Evolutionary conservation across 768 basidiomycete genomes (phyloP).

Genomic region (Mycena crocata): DNA sequence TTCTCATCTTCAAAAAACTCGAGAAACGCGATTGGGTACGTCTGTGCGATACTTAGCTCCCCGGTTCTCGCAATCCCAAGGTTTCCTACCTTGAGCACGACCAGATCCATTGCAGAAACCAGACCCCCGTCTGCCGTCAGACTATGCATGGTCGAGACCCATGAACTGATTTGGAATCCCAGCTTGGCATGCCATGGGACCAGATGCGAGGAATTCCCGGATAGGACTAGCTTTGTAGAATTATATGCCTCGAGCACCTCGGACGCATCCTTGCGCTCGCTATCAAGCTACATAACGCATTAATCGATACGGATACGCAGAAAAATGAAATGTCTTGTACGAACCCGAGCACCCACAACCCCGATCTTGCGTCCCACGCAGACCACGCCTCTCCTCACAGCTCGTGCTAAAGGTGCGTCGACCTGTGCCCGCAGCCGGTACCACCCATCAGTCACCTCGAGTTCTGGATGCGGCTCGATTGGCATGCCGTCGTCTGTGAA

Average conservation of each 20-base stretch:
- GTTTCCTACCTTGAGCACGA: constrained; percentile 68
- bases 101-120: constrained; percentile 79
- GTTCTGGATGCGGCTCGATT: constrained; percentile 59
- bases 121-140: constrained; percentile 85
- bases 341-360: constrained; percentile 82
- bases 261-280: constrained; percentile 78
- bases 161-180: constrained; percentile 77
- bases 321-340: constrained; percentile 37
- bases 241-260: constrained; percentile 88
- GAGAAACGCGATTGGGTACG: constrained; percentile 83
- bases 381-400: constrained; percentile 73
- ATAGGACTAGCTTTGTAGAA: constrained; percentile 71
- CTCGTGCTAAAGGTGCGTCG: constrained; percentile 80
- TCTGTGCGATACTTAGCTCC: constrained; percentile 48
- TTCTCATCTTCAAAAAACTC: constrained; percentile 67
- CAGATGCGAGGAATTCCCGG: constrained; percentile 88
- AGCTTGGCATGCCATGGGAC: constrained; percentile 91
- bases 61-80: not conserved
- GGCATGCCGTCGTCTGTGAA: constrained; percentile 51
- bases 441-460: constrained; percentile 99
- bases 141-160: constrained; percentile 81
- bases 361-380: constrained; percentile 86
- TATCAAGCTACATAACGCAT: constrained; percentile 62
- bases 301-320: not conserved
- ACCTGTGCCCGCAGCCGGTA: constrained; percentile 84